Evolutionary conservation across 2,329 filamentous ascomycete genomes (phyloP).

Genomic region (Ophiostoma montium): DNA sequence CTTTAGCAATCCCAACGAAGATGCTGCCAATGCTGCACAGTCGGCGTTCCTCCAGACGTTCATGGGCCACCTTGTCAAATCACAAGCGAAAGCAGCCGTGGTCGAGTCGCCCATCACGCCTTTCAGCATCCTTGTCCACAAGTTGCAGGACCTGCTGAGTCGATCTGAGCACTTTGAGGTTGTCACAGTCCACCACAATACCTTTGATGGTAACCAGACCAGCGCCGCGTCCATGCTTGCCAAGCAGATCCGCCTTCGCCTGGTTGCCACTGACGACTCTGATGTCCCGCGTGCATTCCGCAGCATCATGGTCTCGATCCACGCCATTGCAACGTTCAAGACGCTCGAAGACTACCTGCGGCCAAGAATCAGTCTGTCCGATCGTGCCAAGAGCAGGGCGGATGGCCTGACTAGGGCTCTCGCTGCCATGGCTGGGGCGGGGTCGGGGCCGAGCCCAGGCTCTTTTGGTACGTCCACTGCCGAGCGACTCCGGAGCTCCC

Average conservation of each 20-base stretch:
- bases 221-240: conserved; percentile 92
- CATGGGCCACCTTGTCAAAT: conserved; percentile 61
- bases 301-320: conserved; percentile 96
- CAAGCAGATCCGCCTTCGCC: conserved; percentile 81
- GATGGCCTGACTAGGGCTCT: conserved; percentile 51
- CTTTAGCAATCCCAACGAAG: conserved; percentile 57
- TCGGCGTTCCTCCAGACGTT: conserved; percentile 83
- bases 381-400: conserved; percentile 54
- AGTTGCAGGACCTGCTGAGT: conserved; percentile 90
- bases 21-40: conserved; percentile 51
- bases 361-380: conserved; percentile 70
- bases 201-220: conserved; percentile 76
- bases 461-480: conserved; percentile 27
- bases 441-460: conserved; percentile 35
- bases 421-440: conserved; percentile 58
- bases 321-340: conserved; percentile 96
- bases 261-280: conserved; percentile 80
- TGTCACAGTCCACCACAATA: conserved; percentile 84
- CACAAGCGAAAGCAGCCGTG: conserved; percentile 48
- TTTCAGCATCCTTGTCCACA: conserved; percentile 83
- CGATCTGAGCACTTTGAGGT: conserved; percentile 97
- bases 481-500: conserved; percentile 28
- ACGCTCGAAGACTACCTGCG: conserved; percentile 90
- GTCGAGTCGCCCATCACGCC: conserved; percentile 62
- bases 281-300: conserved; percentile 78